A percentile compares a stretch with the other conserved stretches of the same genome.
Conservation (phyloP, 306 rosid genomes). For the Dalbergia cochinchinensis region DNA sequence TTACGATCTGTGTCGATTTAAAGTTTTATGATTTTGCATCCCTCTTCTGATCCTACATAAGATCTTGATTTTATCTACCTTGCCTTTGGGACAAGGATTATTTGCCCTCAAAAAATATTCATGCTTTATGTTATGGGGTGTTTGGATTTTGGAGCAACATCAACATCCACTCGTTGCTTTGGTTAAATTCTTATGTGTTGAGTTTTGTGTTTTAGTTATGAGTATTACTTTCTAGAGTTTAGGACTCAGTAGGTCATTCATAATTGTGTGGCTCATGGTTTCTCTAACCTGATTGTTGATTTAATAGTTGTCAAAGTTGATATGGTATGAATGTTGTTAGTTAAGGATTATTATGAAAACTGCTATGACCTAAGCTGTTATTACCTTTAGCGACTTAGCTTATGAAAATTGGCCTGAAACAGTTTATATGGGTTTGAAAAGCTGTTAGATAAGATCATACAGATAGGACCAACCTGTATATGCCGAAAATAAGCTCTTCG, state of each 20-base stretch:
- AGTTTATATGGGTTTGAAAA: slow-evolving; percentile 13
- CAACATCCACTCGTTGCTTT: background rate
- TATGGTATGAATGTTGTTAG: background rate
- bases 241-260: background rate
- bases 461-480: background rate
- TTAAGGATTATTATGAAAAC: background rate
- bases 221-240: background rate
- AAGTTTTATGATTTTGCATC: too few relatives aligned
- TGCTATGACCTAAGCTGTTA: background rate
- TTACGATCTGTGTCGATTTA: too few relatives aligned
- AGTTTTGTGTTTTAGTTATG: background rate
- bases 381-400: background rate
- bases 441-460: background rate
- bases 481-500: background rate
- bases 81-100: background rate
- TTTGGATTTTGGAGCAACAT: background rate
- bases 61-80: too few relatives aligned
- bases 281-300: background rate
- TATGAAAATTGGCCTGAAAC: background rate
- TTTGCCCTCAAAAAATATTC: background rate
- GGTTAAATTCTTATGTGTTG: background rate
- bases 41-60: too few relatives aligned
- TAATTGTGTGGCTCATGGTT: slow-evolving; percentile 7
- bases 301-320: background rate
- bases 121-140: slow-evolving; percentile 2